These are phyloP conservation scores for Encephalitozoon hellem DNA, from an alignment of 371 early-diverging fungal genomes.

Conservation along the genomic window DNA sequence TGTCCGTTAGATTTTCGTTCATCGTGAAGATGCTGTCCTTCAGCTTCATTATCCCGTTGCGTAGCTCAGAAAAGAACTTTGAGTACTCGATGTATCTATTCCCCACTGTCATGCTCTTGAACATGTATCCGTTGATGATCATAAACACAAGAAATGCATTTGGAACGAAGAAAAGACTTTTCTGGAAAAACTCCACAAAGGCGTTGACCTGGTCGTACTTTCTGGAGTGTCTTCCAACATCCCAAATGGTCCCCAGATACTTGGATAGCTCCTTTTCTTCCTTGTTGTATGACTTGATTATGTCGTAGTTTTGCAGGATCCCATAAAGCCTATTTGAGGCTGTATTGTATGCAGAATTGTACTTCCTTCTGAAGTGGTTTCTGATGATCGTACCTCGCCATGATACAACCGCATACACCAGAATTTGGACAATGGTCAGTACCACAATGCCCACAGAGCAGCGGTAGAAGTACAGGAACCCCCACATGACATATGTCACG, in stretches of 20 bases:
- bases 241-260: neutral
- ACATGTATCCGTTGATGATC: neutral
- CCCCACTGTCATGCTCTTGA: neutral
- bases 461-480: neutral
- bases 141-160: slow-evolving; percentile 20
- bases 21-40: neutral
- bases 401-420: neutral
- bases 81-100: neutral
- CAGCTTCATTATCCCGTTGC: neutral
- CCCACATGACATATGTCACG: neutral
- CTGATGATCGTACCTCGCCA: neutral
- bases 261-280: slow-evolving; percentile 20
- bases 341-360: slow-evolving; percentile 14
- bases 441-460: neutral
- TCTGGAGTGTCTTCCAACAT: neutral
- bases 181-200: slow-evolving; percentile 20
- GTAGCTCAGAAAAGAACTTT: slow-evolving; percentile 11
- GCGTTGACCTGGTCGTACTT: neutral
- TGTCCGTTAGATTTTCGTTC: slow-evolving; percentile 16
- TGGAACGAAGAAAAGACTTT: slow-evolving; percentile 12
- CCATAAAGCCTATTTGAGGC: slow-evolving; percentile 21
- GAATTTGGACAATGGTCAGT: neutral
- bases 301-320: slow-evolving; percentile 18
- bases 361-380: slow-evolving; percentile 16
- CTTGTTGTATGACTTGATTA: slow-evolving; percentile 24